A percentile compares a stretch with the other conserved stretches of the same genome.
phyloP scores from a whole-genome alignment of 306 rosid genomes.

The Sicyos edulis region DNA sequence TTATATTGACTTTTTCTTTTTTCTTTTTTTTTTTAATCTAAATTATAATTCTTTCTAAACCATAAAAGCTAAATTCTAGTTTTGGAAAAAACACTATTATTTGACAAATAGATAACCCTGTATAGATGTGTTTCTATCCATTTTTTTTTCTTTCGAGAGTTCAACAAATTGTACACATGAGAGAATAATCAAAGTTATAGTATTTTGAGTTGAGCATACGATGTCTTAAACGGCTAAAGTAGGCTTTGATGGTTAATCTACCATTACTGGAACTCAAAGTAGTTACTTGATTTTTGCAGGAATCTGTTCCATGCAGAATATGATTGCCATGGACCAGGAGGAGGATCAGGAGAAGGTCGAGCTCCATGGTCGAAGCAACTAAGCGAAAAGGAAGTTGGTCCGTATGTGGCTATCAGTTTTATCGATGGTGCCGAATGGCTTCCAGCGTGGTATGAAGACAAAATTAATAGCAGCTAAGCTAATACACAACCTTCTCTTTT shows the following conservation, averaged over 20 bases:
- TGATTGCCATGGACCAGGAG: constrained; percentile 58
- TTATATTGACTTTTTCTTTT: too few species aligned
- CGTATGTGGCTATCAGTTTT: constrained; percentile 41
- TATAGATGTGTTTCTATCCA: too few species aligned
- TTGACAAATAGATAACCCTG: too few species aligned
- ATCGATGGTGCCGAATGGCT: constrained; percentile 66
- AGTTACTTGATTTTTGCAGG: constrained; percentile 26
- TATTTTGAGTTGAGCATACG: too few species aligned
- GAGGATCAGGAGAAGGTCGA: constrained; percentile 16
- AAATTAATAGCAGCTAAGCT: background rate
- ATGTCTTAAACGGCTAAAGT: too few species aligned
- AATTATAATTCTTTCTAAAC: too few species aligned
- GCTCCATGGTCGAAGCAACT: constrained; percentile 58
- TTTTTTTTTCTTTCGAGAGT: too few species aligned
- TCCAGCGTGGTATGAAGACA: constrained; percentile 47
- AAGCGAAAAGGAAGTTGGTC: constrained; percentile 37
- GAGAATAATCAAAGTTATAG: too few species aligned
- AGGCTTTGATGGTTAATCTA: background rate
- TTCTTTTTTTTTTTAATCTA: too few species aligned
- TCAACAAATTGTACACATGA: too few species aligned
- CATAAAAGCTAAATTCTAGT: too few species aligned
- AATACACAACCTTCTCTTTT: background rate
- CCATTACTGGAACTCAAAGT: background rate
- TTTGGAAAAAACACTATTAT: too few species aligned
- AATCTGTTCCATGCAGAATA: constrained; percentile 56